These are phyloP conservation scores for Penicillium goetzii DNA, from an alignment of 495 filamentous ascomycete genomes.

Conservation along the genomic window DNA sequence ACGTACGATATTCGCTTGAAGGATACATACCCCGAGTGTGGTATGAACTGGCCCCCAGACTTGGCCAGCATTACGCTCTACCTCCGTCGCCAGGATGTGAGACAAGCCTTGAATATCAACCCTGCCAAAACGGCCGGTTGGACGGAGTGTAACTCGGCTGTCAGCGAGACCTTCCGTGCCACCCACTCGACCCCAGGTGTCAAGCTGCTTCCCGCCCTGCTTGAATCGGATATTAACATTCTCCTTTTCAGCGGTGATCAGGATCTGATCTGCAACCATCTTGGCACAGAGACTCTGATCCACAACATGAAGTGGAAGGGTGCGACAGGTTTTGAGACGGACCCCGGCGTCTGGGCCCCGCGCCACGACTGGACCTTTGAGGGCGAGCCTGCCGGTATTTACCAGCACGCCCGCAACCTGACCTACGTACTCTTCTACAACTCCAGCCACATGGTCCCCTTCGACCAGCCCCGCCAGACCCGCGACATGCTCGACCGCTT, in stretches of 20 bases:
- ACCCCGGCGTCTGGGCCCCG: constrained; percentile 88
- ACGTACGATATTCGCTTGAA: constrained; percentile 92
- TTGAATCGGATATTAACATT: constrained; percentile 71
- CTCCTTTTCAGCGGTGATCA: constrained; percentile 91
- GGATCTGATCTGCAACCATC: constrained; percentile 95
- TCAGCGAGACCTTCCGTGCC: constrained; percentile 68
- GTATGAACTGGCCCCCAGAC: constrained; percentile 96
- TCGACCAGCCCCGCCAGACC: constrained; percentile 82
- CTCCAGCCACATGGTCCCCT: constrained; percentile 95
- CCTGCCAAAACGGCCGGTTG: constrained; percentile 81
- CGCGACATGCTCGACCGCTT: constrained; percentile 98
- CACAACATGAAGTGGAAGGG: constrained; percentile 91
- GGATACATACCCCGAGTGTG: constrained; percentile 76
- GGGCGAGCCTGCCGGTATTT: constrained; percentile 84
- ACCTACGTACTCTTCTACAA: constrained; percentile 98
- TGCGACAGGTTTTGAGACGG: constrained; percentile 85
- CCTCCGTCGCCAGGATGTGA: constrained; percentile 79
- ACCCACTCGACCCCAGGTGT: constrained; percentile 71
- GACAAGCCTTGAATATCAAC: constrained; percentile 79
- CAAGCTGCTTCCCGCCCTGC: constrained; percentile 72
- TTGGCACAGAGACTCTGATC: constrained; percentile 91
- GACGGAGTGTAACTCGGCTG: constrained; percentile 86
- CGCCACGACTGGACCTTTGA: constrained; percentile 94
- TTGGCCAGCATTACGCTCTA: constrained; percentile 76
- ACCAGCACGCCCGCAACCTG: constrained; percentile 90